A percentile compares a stretch with the other conserved stretches of the same genome.
Conservation (phyloP, 208 protist genomes). For the Crithidia bombi region DNA sequence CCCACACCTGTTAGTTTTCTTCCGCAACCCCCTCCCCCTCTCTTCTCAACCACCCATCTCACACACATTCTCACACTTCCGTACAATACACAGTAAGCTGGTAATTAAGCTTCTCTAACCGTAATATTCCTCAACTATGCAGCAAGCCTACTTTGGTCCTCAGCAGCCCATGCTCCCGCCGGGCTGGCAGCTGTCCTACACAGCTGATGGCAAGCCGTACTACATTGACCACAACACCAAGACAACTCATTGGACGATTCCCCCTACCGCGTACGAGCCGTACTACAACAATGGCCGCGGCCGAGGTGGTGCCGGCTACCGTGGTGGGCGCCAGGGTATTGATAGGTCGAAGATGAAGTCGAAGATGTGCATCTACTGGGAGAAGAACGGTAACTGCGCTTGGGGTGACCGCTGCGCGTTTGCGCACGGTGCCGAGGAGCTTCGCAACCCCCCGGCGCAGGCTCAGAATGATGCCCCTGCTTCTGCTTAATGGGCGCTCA, state of each 20-base stretch:
- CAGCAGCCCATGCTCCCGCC: constrained; percentile 63
- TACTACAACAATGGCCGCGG: constrained; percentile 39
- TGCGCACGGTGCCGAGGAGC: constrained; percentile 76
- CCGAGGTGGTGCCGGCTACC: constrained; percentile 36
- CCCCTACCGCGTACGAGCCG: constrained; percentile 44
- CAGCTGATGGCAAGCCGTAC: constrained; percentile 69
- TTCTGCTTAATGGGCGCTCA: constrained; percentile 11
- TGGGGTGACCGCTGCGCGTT: constrained; percentile 88
- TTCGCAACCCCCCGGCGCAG: constrained; percentile 35
- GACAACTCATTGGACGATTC: constrained; percentile 82
- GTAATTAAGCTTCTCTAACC: constrained; percentile 26
- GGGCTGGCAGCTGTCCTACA: constrained; percentile 82
- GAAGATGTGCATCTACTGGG: constrained; percentile 90
- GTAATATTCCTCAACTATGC: constrained; percentile 44
- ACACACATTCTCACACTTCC: constrained; percentile 12
- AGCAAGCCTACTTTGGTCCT: constrained; percentile 58
- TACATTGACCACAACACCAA: constrained; percentile 90
- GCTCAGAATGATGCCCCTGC: constrained; percentile 27
- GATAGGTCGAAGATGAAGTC: constrained; percentile 82
- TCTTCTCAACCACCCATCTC: too few species aligned
- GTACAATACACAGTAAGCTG: constrained; percentile 28
- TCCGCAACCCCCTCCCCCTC: too few species aligned
- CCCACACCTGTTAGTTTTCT: too few species aligned
- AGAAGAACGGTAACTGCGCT: constrained; percentile 81
- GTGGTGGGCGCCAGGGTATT: constrained; percentile 61